These are phyloP conservation scores for Bassia scoparia DNA, from an alignment of 148 eudicot species.

Conservation along the genomic window DNA sequence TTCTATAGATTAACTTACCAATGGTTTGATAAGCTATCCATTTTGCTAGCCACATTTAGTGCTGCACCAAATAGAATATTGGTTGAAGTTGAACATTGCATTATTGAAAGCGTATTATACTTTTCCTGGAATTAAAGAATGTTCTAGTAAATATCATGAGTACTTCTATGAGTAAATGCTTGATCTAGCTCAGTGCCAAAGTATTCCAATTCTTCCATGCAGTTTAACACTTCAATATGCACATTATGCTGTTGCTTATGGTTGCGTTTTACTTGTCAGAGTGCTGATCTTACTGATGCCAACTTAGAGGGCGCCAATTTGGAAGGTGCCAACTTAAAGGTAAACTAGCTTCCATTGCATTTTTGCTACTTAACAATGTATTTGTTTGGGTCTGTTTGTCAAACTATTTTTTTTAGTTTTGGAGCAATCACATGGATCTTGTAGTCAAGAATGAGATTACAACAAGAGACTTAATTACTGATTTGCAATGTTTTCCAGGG, in stretches of 20 bases:
- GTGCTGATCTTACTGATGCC: slow-evolving; percentile 89
- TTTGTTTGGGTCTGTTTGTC: neutral
- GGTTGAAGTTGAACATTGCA: neutral
- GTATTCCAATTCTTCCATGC: neutral
- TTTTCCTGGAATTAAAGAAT: neutral
- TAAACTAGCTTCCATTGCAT: slow-evolving; percentile 24
- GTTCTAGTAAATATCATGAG: too few relatives aligned
- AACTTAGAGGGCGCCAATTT: slow-evolving; percentile 93
- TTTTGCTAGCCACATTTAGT: neutral
- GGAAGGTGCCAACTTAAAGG: slow-evolving; percentile 97
- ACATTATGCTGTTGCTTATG: neutral
- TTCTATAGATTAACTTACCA: neutral
- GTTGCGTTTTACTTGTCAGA: slow-evolving; percentile 35
- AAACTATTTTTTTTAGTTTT: neutral
- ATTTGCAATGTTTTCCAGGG: slow-evolving; percentile 44
- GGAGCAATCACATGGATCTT: neutral
- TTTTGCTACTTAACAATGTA: neutral
- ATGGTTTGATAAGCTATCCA: too few relatives aligned
- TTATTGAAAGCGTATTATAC: neutral
- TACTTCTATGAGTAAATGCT: neutral
- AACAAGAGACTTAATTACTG: neutral
- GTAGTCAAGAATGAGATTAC: neutral
- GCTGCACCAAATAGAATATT: neutral
- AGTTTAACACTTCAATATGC: neutral
- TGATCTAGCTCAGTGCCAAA: neutral